Conservation (phyloP, 2,329 filamentous ascomycete genomes). For the Chrysosporium keratinophilum region DNA sequence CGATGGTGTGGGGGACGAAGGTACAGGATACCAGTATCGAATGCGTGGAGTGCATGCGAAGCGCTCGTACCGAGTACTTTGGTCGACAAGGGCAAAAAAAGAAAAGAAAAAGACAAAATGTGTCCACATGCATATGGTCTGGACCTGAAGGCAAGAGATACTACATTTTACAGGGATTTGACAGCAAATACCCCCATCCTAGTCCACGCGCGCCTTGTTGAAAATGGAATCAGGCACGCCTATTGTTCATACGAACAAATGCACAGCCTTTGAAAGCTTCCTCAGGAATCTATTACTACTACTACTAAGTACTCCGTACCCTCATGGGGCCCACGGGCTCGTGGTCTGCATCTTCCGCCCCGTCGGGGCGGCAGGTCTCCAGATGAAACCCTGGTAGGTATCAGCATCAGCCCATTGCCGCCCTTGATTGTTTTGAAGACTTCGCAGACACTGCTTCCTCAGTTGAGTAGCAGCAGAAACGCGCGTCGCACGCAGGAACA, state of each 20-base stretch:
- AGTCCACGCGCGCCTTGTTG: constrained; percentile 6
- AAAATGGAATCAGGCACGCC: constrained; percentile 7
- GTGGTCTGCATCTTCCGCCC: constrained; percentile 4
- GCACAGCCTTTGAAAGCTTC: constrained; percentile 5
- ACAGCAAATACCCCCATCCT: constrained; percentile 9
- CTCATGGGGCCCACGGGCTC: not conserved
- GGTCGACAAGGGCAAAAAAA: not conserved
- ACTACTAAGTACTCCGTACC: not conserved
- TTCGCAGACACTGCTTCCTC: not conserved
- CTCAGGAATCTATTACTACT: not conserved
- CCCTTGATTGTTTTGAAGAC: not conserved
- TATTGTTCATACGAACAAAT: not conserved
- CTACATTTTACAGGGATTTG: constrained; percentile 9
- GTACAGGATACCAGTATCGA: not conserved
- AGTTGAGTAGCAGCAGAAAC: not conserved
- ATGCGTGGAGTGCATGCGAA: not conserved
- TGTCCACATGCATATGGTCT: constrained; percentile 10
- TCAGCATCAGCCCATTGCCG: not conserved
- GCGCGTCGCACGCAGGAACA: constrained; percentile 1
- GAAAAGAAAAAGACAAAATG: not conserved
- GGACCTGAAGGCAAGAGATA: constrained; percentile 6
- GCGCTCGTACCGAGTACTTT: constrained; percentile 1
- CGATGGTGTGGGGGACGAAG: not conserved
- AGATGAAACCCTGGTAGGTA: not conserved
- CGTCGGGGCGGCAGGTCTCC: not conserved